Evolutionary conservation across 768 basidiomycete genomes (phyloP), one percentile per base, ranked within the genome.

Genomic region (Gyrodon lividus): DNA sequence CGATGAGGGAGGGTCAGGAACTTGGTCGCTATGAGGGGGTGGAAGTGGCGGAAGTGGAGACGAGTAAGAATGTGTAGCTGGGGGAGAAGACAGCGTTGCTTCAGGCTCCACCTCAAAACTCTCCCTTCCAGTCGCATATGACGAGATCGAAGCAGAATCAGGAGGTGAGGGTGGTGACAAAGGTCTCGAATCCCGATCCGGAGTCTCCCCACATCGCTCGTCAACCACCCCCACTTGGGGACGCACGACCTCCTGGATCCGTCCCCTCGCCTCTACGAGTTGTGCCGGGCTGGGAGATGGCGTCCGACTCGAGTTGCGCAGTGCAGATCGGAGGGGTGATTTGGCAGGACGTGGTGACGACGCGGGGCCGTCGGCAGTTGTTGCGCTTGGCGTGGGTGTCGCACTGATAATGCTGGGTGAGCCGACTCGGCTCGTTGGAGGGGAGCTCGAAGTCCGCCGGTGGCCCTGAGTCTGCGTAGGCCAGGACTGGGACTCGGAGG

Each of bases 71-170:
- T 12, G 31, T 14, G 31, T 31, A 9, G 31, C 13, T 14, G 4
- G 13, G 31, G 31, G 10, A 31, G 31, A 14, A 31, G 12, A 31
- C 5, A 28, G 28, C 6, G 10, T 12, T 14, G 23, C 8, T 35
- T 39, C 43, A 10, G 46, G 44, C 26, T 17, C 22, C 10, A 46
- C 70, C 5, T 58, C 70, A 39, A 82, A 71, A 24, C 65, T 70
- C 62, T 88, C 87, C 41, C 75, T 74, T 5, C 76, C 85, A 0
- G 87, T 87, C 59, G 81, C 85, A 54, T 86, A 88, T 40, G 84
- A 84, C 19, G 80, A 82, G 4, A 81, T 71, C 30, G 67, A 69
- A 26, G 54, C 56, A 16, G 64, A 63, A 39, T 65, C 63, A 12
- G 62, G 48, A 42, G 46, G 33, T 23, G 47, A 12, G 3, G 31